Conservation (phyloP, 306 rosid genomes). For the Dalbergia oliveri region DNA sequence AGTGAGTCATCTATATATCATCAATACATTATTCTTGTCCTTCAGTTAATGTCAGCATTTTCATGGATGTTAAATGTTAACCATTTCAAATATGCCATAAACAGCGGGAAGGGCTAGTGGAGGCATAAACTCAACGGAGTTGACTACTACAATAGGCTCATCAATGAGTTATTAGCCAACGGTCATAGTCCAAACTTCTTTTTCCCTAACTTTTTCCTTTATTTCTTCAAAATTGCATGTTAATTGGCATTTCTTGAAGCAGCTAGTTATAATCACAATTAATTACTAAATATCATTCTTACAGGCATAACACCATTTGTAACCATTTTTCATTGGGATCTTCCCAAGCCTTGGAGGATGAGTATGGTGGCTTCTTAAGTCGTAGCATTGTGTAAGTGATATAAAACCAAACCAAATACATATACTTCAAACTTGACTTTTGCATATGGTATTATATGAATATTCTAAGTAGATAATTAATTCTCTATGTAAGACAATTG, state of each 20-base stretch:
- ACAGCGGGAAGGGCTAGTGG: conserved; percentile 63
- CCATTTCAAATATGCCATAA: background rate
- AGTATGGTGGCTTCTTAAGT: conserved; percentile 65
- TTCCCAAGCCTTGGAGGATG: conserved; percentile 68
- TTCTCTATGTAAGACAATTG: no score
- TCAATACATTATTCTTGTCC: background rate
- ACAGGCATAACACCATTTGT: conserved; percentile 57
- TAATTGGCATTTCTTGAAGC: no score
- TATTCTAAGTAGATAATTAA: no score
- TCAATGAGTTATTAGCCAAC: conserved; percentile 56
- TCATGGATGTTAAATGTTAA: background rate
- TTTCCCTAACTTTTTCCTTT: background rate
- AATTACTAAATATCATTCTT: background rate
- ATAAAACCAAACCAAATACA: background rate
- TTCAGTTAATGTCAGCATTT: background rate
- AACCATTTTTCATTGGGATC: conserved; percentile 75
- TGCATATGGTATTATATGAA: no score
- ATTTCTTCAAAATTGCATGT: no score
- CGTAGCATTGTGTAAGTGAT: conserved; percentile 54
- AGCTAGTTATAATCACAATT: background rate
- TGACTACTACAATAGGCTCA: conserved; percentile 63
- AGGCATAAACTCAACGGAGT: conserved; percentile 64
- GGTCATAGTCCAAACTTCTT: conserved; percentile 44
- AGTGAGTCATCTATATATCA: conserved; percentile 47
- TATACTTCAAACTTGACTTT: no score